Conservation (phyloP, 305 asterid species). For the Solanum hybrid region DNA sequence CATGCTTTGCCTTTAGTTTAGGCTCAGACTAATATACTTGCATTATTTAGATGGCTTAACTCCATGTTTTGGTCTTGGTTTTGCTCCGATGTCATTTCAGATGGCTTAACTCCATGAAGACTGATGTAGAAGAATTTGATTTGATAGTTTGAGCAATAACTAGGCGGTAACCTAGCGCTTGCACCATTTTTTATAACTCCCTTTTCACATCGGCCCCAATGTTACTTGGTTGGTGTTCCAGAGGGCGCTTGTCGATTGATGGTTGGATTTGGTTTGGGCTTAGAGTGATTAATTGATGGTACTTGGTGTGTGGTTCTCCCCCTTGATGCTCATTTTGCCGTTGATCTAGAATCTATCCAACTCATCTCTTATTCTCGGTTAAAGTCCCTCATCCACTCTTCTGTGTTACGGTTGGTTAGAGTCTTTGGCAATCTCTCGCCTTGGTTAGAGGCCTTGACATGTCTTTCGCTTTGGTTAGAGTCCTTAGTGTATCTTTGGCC, state of each 20-base stretch:
- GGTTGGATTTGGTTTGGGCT: background rate
- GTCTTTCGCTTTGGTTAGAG: background rate
- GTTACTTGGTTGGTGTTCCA: background rate
- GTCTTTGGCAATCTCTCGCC: background rate
- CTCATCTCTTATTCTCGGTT: background rate
- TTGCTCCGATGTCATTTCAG: background rate
- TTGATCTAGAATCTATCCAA: background rate
- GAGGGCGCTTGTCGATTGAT: background rate
- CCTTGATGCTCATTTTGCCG: background rate
- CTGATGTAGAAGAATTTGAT: background rate
- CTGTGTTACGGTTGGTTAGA: background rate
- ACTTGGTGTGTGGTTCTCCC: background rate
- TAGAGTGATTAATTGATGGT: background rate
- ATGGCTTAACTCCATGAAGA: background rate
- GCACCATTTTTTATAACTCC: background rate
- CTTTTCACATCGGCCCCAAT: background rate
- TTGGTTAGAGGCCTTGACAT: background rate
- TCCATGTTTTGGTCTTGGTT: background rate
- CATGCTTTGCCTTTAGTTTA: background rate
- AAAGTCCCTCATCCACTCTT: background rate
- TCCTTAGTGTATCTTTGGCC: background rate
- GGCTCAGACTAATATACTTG: background rate
- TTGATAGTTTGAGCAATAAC: background rate
- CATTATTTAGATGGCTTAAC: background rate
- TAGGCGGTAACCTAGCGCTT: background rate